Conservation (phyloP, 2,329 filamentous ascomycete genomes). For the Penicillium sp. region DNA sequence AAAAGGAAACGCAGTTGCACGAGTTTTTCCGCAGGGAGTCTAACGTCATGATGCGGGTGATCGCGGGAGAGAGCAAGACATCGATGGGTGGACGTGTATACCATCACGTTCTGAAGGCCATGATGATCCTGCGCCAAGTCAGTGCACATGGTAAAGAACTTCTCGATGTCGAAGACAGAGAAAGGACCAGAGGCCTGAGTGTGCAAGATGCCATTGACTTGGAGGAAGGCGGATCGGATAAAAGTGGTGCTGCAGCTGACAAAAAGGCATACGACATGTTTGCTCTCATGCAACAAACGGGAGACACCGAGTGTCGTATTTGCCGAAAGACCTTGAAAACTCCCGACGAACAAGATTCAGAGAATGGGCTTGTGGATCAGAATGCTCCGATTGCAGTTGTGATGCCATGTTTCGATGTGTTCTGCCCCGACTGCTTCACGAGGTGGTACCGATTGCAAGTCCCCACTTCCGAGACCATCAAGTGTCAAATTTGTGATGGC, state of each 20-base stretch:
- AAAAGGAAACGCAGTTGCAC: slow-evolving; percentile 77
- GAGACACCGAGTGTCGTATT: slow-evolving; percentile 71
- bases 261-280: slow-evolving; percentile 85
- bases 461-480: slow-evolving; percentile 50
- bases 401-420: slow-evolving; percentile 83
- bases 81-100: slow-evolving; percentile 84
- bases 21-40: slow-evolving; percentile 83
- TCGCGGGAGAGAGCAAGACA: slow-evolving; percentile 68
- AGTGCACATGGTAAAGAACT: slow-evolving; percentile 95
- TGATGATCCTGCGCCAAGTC: slow-evolving; percentile 84
- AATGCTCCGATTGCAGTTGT: slow-evolving; percentile 67
- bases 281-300: slow-evolving; percentile 79
- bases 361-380: slow-evolving; percentile 59
- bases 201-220: slow-evolving; percentile 85
- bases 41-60: slow-evolving; percentile 75
- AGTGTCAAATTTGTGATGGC: slow-evolving; percentile 71
- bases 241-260: slow-evolving; percentile 60
- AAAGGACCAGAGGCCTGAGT: slow-evolving; percentile 78
- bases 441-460: slow-evolving; percentile 54
- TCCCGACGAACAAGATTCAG: slow-evolving; percentile 58
- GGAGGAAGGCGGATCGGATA: slow-evolving; percentile 71
- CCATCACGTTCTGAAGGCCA: slow-evolving; percentile 89
- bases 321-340: slow-evolving; percentile 72
- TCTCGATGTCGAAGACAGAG: slow-evolving; percentile 80
- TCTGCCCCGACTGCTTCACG: slow-evolving; percentile 76